Percentiles rank a stretch among this genome's conserved stretches.
Evolutionary conservation across 2,329 filamentous ascomycete genomes (phyloP).

Genomic region (Delphinella strobiligena): DNA sequence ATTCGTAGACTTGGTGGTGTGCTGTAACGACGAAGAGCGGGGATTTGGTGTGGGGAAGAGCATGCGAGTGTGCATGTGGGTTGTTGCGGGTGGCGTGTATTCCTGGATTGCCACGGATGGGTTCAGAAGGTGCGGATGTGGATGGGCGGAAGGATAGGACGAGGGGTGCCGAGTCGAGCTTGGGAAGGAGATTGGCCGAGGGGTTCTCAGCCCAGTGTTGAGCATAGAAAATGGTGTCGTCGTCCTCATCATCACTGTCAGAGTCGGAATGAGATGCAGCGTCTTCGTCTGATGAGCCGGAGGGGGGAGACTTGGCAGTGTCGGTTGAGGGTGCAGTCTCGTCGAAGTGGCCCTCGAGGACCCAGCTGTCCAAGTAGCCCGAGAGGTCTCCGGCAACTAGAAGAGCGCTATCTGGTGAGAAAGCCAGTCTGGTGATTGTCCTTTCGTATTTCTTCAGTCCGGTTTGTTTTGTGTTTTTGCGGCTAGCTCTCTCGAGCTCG

Average conservation of each 20-base stretch:
- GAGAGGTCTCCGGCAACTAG: slow-evolving; percentile 70
- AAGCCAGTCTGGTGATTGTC: slow-evolving; percentile 60
- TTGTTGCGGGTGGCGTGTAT: slow-evolving; percentile 39
- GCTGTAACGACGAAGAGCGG: slow-evolving; percentile 50
- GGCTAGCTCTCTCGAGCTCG: slow-evolving; percentile 25
- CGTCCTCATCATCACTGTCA: slow-evolving; percentile 33
- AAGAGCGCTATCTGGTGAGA: slow-evolving; percentile 69
- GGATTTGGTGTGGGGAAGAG: slow-evolving; percentile 41
- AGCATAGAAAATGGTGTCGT: slow-evolving; percentile 39
- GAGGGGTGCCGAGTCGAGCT: slow-evolving; percentile 32
- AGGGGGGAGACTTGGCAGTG: slow-evolving; percentile 16
- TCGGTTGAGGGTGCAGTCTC: slow-evolving; percentile 30
- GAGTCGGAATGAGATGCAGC: slow-evolving; percentile 17
- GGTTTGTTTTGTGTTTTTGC: slow-evolving; percentile 18
- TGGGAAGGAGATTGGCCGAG: slow-evolving; percentile 33
- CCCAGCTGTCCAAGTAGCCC: slow-evolving; percentile 80
- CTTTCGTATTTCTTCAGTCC: slow-evolving; percentile 60
- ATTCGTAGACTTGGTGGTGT: slow-evolving; percentile 59
- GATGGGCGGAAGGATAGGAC: slow-evolving; percentile 35
- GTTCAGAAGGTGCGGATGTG: background rate
- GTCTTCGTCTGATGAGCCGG: slow-evolving; percentile 15
- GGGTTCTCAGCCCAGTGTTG: slow-evolving; percentile 69
- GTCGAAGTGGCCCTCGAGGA: slow-evolving; percentile 50
- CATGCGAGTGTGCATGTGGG: slow-evolving; percentile 43
- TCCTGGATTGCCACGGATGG: slow-evolving; percentile 33